Conservation (phyloP, 2,329 filamentous ascomycete genomes). For the Incumbomyces lentus region DNA sequence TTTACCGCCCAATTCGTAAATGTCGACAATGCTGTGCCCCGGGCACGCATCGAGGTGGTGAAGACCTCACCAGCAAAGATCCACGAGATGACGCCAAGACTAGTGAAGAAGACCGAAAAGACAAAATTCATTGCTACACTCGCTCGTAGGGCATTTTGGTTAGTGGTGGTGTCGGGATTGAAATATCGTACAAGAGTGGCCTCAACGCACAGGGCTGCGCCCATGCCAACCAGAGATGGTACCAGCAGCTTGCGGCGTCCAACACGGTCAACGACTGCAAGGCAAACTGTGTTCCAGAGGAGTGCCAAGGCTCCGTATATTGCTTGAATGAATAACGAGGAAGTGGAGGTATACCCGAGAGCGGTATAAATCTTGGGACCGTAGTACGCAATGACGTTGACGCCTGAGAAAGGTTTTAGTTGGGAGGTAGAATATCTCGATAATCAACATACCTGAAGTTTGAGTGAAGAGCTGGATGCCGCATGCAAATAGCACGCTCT, state of each 20-base stretch:
- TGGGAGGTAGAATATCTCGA: too few species aligned
- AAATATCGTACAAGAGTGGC: constrained; percentile 32
- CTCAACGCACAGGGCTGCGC: constrained; percentile 30
- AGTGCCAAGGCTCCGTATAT: constrained; percentile 41
- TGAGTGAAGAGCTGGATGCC: constrained; percentile 41
- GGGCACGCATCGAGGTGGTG: constrained; percentile 33
- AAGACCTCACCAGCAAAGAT: constrained; percentile 40
- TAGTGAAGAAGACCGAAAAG: constrained; percentile 37
- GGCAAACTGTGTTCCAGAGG: constrained; percentile 39
- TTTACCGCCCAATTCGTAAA: constrained; percentile 38
- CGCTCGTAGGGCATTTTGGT: constrained; percentile 30
- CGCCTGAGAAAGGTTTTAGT: constrained; percentile 26
- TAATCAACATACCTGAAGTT: constrained; percentile 14
- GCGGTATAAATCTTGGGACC: constrained; percentile 35
- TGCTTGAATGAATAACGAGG: constrained; percentile 42
- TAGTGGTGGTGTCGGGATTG: constrained; percentile 22
- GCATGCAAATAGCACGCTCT: constrained; percentile 37
- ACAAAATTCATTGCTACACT: constrained; percentile 40
- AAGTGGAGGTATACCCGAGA: constrained; percentile 35
- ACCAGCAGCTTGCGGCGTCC: constrained; percentile 42
- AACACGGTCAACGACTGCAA: constrained; percentile 37
- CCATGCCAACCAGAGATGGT: constrained; percentile 35
- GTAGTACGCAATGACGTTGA: constrained; percentile 39
- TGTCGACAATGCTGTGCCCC: constrained; percentile 35
- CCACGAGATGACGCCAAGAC: constrained; percentile 38